These are phyloP conservation scores for Tolypocladium inflatum DNA, from an alignment of 2,329 filamentous ascomycete genomes.

Conservation along the genomic window DNA sequence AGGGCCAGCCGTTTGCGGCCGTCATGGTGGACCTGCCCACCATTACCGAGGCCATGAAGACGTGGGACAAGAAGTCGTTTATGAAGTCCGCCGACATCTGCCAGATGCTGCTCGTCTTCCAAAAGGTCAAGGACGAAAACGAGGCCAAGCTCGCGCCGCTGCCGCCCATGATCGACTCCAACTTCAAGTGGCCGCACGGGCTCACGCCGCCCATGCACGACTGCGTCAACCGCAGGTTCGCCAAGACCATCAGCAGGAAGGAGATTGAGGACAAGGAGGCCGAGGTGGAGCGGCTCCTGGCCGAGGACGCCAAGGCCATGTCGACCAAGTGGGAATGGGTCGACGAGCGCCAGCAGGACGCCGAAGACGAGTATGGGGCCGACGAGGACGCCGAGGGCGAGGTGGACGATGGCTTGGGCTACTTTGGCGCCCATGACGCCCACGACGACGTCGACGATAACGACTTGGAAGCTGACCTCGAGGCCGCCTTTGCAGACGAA, in stretches of 20 bases:
- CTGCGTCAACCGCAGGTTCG: conserved; percentile 72
- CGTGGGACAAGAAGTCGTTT: conserved; percentile 79
- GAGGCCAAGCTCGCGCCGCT: conserved; percentile 59
- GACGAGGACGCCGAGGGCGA: conserved; percentile 43
- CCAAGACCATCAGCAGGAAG: conserved; percentile 71
- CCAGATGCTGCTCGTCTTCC: conserved; percentile 78
- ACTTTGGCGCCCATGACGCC: conserved; percentile 22
- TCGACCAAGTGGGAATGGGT: conserved; percentile 57
- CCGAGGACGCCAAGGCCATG: conserved; percentile 53
- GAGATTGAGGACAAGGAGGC: conserved; percentile 80
- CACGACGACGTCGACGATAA: conserved; percentile 33
- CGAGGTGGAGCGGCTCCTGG: conserved; percentile 64
- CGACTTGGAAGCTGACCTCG: conserved; percentile 45
- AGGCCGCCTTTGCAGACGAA: conserved; percentile 40
- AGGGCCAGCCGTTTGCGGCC: conserved; percentile 64
- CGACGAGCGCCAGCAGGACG: conserved; percentile 35
- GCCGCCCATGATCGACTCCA: conserved; percentile 60
- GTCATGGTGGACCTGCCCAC: conserved; percentile 76
- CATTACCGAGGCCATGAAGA: conserved; percentile 86
- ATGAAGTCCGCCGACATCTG: conserved; percentile 85
- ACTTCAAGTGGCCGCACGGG: conserved; percentile 72
- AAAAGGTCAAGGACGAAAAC: conserved; percentile 54
- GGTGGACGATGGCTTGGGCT: conserved; percentile 32
- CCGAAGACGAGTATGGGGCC: conserved; percentile 33
- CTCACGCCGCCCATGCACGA: conserved; percentile 83